These are phyloP conservation scores for Dothiorella sarmentorum DNA, from an alignment of 2,329 filamentous ascomycete species.

Conservation along the genomic window DNA sequence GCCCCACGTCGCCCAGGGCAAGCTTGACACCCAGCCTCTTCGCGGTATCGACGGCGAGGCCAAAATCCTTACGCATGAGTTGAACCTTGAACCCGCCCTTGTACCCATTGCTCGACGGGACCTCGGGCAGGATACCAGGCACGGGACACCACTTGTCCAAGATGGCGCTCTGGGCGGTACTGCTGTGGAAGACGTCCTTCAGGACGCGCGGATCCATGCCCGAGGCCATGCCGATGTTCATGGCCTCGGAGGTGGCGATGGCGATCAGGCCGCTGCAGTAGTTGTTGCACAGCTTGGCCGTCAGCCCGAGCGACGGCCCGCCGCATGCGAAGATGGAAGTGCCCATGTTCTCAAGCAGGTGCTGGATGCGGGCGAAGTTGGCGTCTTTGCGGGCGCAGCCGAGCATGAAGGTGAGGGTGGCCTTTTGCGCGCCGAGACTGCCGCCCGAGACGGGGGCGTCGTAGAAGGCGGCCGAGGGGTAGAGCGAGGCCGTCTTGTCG, in stretches of 20 bases:
- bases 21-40: slow-evolving; percentile 49
- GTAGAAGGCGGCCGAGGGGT: slow-evolving; percentile 47
- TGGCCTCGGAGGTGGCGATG: slow-evolving; percentile 56
- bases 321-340: slow-evolving; percentile 55
- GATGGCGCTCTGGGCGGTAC: slow-evolving; percentile 52
- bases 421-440: slow-evolving; percentile 50
- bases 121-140: slow-evolving; percentile 35
- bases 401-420: slow-evolving; percentile 55
- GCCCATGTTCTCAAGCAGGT: slow-evolving; percentile 52
- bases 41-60: slow-evolving; percentile 54
- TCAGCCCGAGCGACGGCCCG: slow-evolving; percentile 53
- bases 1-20: slow-evolving; percentile 48
- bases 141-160: slow-evolving; percentile 52
- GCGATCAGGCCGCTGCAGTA: slow-evolving; percentile 59
- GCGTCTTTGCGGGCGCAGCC: slow-evolving; percentile 47
- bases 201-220: slow-evolving; percentile 55
- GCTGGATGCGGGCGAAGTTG: slow-evolving; percentile 43
- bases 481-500: slow-evolving; percentile 36
- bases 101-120: slow-evolving; percentile 45
- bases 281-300: slow-evolving; percentile 60
- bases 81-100: slow-evolving; percentile 57
- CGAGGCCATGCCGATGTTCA: slow-evolving; percentile 58
- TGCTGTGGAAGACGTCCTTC: slow-evolving; percentile 49
- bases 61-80: slow-evolving; percentile 59
- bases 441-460: slow-evolving; percentile 55